Base-by-base conservation (phyloP, 768 basidiomycete genomes). In the Suillus americanus region DNA sequence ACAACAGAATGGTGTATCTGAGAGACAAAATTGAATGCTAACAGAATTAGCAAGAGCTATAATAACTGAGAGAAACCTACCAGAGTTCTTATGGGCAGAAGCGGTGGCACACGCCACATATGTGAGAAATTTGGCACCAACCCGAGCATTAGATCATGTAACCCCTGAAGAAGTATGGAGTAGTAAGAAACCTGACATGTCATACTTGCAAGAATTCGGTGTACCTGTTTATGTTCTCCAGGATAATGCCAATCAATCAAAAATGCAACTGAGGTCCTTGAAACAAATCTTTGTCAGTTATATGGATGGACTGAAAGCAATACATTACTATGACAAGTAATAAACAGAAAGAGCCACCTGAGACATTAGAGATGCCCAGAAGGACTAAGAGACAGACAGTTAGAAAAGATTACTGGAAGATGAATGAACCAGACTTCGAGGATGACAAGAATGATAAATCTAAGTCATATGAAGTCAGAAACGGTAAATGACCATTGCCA, bases 1-100 rank as follows among this genome's bases (percentile, higher is more conserved):
- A 0, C 66, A 74, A 0, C 78, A 81, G 33, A 82, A 81, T 64
- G 77, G 74, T 8, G 61, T 73, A n/a, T 75, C 80, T 0, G 80
- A 85, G 43, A 55, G 73, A 0, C 72, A 73, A n/a, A 82, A 81
- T 59, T 37, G 69, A 4, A 80, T 75, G 0, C 41, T 78, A 0
- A 28, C 78, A 0, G 73, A 80, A 53, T 48, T 79, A 2, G 71
- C 66, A 2, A 33, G 68, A 0, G 69, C 77, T 0, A 81, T 82
- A 78, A 5, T 82, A 33, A 68, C 69, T 0, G 67, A 64, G 0
- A 38, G 57, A 30, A 25, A 72, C 5, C 18, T 79, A 0, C 77
- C 74, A n/a, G 37, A 51, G 1, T 72, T 63, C 23, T 63, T 77
- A 13, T 81, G 80, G 78, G 73, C 73, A 0, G 72, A 79, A 35